Conservation (phyloP, 2,329 filamentous ascomycete genomes). For the Hypoxylon rubiginosum region DNA sequence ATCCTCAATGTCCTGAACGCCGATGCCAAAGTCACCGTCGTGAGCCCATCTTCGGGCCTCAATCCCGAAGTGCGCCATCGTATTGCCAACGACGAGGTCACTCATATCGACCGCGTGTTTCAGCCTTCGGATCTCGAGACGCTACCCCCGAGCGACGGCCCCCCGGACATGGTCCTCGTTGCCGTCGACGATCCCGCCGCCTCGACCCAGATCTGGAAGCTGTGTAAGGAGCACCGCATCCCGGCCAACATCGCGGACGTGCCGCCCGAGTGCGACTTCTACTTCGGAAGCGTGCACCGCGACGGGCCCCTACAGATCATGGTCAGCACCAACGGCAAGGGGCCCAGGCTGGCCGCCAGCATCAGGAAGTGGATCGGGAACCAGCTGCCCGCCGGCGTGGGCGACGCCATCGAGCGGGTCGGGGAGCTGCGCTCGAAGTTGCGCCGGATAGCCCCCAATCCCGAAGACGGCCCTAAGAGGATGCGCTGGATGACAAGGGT, state of each 20-base stretch:
- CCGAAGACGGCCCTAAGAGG: constrained; percentile 82
- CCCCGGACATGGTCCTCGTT: constrained; percentile 85
- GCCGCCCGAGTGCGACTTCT: constrained; percentile 96
- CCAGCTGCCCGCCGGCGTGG: constrained; percentile 81
- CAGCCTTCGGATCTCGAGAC: constrained; percentile 86
- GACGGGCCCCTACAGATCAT: constrained; percentile 97
- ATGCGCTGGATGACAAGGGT: constrained; percentile 98
- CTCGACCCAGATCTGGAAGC: constrained; percentile 91
- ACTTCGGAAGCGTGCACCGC: constrained; percentile 95
- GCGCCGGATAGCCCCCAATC: constrained; percentile 78
- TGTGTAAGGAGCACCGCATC: constrained; percentile 87
- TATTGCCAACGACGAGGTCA: constrained; percentile 79
- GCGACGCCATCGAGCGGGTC: constrained; percentile 87
- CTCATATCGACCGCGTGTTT: constrained; percentile 86
- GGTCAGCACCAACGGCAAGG: constrained; percentile 98
- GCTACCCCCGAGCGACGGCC: constrained; percentile 51
- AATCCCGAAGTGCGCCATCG: constrained; percentile 91
- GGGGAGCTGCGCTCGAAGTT: constrained; percentile 84
- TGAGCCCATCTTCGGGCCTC: constrained; percentile 83
- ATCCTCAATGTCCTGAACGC: constrained; percentile 93
- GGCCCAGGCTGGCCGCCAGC: constrained; percentile 88
- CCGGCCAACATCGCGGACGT: constrained; percentile 98
- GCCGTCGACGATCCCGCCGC: constrained; percentile 94
- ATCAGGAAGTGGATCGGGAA: constrained; percentile 86
- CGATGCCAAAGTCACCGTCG: constrained; percentile 88